These are phyloP conservation scores for Psophocarpus tetragonolobus DNA, from an alignment of 306 rosid genomes.

Conservation along the genomic window DNA sequence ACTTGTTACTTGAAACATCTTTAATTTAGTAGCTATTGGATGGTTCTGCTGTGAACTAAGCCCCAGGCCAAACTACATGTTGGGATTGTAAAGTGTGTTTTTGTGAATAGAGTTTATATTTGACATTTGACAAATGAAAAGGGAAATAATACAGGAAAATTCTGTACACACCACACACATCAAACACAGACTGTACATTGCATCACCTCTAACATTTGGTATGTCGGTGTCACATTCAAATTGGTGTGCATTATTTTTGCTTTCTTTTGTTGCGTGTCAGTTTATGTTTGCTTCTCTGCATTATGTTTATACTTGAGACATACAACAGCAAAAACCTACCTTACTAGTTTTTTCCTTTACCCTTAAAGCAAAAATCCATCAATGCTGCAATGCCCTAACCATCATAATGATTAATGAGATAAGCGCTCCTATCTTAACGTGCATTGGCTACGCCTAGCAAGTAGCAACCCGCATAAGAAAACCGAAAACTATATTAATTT, in stretches of 20 bases:
- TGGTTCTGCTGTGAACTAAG: neutral
- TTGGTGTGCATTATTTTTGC: neutral
- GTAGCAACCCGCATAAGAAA: neutral
- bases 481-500: neutral
- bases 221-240: neutral
- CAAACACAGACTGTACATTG: no score
- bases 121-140: no score
- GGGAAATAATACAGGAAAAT: neutral
- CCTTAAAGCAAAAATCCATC: constrained; percentile 30
- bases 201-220: neutral
- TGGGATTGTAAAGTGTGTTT: constrained; percentile 1
- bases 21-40: neutral
- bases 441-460: no score
- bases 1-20: constrained; percentile 5
- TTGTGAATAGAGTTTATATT: neutral
- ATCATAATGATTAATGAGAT: neutral
- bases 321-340: constrained; percentile 26
- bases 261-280: neutral
- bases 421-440: neutral
- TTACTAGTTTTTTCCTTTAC: neutral
- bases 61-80: neutral
- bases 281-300: neutral
- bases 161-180: neutral
- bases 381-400: neutral
- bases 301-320: constrained; percentile 30